A percentile compares a stretch with the other conserved stretches of the same genome.
Evolutionary conservation across 441 rosid species (phyloP).

Genomic region (Hura crepitans): DNA sequence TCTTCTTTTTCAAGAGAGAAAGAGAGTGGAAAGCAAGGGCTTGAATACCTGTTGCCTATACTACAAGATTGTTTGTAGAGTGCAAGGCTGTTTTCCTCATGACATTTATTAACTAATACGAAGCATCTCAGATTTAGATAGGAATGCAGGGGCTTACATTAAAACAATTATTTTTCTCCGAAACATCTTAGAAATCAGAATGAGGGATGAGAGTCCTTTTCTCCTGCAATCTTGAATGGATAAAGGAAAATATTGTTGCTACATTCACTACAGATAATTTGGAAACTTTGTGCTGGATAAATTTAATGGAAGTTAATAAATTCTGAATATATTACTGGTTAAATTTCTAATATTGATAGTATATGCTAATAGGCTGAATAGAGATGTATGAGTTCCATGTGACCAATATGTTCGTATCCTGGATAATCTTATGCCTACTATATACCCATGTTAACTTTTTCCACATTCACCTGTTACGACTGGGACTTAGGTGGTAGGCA

Average conservation of each 20-base stretch:
- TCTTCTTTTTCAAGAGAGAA: too few species aligned
- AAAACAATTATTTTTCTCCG: not conserved
- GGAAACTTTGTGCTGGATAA: not conserved
- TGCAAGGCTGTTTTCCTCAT: not conserved
- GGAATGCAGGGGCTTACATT: not conserved
- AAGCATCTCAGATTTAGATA: not conserved
- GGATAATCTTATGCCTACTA: not conserved
- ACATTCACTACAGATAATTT: not conserved
- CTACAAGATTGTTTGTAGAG: not conserved
- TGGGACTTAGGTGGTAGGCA: not conserved
- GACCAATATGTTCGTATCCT: not conserved
- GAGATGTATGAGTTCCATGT: constrained; percentile 4
- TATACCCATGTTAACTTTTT: not conserved
- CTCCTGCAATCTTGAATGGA: not conserved
- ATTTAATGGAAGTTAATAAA: not conserved
- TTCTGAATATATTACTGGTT: not conserved
- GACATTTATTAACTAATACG: not conserved
- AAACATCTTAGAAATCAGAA: not conserved
- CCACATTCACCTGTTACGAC: not conserved
- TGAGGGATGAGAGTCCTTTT: not conserved
- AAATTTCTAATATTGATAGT: not conserved
- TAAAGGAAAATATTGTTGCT: not conserved
- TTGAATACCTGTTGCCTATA: not conserved
- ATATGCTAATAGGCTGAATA: not conserved
- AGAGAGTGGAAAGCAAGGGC: too few species aligned